Conservation (phyloP, 2,329 filamentous ascomycete genomes). For the Metarhizium anisopliae region DNA sequence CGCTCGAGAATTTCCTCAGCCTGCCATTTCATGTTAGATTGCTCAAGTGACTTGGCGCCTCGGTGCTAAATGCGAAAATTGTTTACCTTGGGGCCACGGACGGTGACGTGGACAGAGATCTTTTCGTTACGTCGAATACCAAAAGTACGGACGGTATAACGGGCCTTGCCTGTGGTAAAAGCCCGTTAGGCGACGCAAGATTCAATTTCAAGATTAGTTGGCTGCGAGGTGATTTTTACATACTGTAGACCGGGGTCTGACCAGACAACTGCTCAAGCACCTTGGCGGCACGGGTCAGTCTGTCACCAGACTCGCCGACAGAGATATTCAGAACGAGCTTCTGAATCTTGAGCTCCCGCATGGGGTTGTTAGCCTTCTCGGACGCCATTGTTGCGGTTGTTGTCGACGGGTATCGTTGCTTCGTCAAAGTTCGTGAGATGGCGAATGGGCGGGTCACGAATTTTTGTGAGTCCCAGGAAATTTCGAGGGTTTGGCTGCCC, state of each 20-base stretch:
- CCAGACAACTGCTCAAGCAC: conserved; percentile 98
- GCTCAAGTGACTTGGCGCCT: background rate
- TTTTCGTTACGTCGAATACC: conserved; percentile 99
- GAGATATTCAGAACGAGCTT: conserved; percentile 99
- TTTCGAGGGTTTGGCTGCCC: conserved; percentile 34
- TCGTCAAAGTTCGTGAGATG: conserved; percentile 23
- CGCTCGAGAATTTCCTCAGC: conserved; percentile 99
- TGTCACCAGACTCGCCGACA: conserved; percentile 99
- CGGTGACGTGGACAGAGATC: conserved; percentile 98
- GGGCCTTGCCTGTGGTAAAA: conserved; percentile 73
- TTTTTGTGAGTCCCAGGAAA: conserved; percentile 28
- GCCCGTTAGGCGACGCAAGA: conserved; percentile 9
- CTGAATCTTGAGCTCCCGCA: conserved; percentile 99
- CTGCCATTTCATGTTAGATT: conserved; percentile 30
- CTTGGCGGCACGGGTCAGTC: conserved; percentile 99
- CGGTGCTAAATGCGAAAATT: background rate
- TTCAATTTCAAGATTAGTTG: background rate
- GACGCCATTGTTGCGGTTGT: conserved; percentile 40
- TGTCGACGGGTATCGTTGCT: conserved; percentile 25
- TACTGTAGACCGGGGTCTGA: conserved; percentile 99
- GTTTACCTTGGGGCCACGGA: conserved; percentile 76
- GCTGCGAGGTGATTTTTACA: conserved; percentile 17
- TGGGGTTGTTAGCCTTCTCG: conserved; percentile 93
- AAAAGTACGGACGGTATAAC: conserved; percentile 99
- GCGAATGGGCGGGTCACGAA: conserved; percentile 14